These are phyloP conservation scores for Trichocomaceae sp. DNA, from an alignment of 2,329 filamentous ascomycete genomes.

Conservation along the genomic window DNA sequence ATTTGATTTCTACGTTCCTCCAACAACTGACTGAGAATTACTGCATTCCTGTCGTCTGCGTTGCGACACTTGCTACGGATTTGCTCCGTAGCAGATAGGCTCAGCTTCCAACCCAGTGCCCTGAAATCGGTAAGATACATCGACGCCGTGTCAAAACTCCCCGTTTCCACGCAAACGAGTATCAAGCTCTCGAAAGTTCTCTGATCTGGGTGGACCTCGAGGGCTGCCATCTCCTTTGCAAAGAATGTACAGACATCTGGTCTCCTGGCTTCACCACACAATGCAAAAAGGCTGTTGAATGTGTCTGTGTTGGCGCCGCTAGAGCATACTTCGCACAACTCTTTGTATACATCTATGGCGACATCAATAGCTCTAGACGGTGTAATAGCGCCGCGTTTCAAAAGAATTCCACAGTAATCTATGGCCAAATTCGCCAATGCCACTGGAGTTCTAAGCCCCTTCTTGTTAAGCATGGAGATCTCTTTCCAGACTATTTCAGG, in stretches of 20 bases:
- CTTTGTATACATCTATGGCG: slow-evolving; percentile 56
- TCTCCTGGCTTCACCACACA: slow-evolving; percentile 40
- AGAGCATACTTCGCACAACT: slow-evolving; percentile 47
- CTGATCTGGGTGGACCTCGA: slow-evolving; percentile 49
- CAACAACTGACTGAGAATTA: not conserved
- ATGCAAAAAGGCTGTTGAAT: slow-evolving; percentile 55
- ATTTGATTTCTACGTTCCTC: not conserved
- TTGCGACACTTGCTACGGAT: slow-evolving; percentile 18
- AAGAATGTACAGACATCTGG: slow-evolving; percentile 56
- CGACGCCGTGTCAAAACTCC: slow-evolving; percentile 31
- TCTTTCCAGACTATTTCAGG: slow-evolving; percentile 49
- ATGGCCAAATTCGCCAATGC: slow-evolving; percentile 45
- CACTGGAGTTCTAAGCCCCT: slow-evolving; percentile 43
- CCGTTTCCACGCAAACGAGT: slow-evolving; percentile 46
- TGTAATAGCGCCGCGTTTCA: slow-evolving; percentile 23
- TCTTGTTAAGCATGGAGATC: slow-evolving; percentile 51
- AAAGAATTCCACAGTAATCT: slow-evolving; percentile 43
- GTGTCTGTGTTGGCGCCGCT: slow-evolving; percentile 42
- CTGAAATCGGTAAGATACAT: slow-evolving; percentile 35
- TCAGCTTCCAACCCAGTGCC: slow-evolving; percentile 24
- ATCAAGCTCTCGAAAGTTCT: slow-evolving; percentile 59
- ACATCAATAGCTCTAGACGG: slow-evolving; percentile 32
- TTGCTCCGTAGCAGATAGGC: slow-evolving; percentile 19
- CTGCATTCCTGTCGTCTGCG: not conserved
- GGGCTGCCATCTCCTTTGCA: slow-evolving; percentile 54